These are phyloP conservation scores for Parachaetomium inaequale DNA, from an alignment of 495 filamentous ascomycete genomes.

Conservation along the genomic window DNA sequence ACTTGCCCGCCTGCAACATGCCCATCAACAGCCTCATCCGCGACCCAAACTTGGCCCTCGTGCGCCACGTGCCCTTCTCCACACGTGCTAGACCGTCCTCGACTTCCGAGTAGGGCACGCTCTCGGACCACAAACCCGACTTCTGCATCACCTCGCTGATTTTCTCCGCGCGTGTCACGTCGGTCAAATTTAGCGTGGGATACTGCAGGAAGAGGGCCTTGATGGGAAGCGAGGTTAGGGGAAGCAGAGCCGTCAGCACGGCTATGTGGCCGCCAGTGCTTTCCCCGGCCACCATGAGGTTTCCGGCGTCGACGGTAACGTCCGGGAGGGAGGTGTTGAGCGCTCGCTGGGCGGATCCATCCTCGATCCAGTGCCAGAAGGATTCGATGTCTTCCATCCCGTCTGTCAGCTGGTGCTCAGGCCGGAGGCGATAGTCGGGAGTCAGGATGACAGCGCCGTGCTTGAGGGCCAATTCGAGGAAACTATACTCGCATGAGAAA, in stretches of 20 bases:
- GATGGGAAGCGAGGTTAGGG: neutral
- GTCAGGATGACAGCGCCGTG: neutral
- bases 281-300: slow-evolving; percentile 2
- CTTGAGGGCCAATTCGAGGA: neutral
- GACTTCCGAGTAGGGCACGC: neutral
- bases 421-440: neutral
- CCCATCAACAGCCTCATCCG: slow-evolving; percentile 4
- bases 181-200: neutral
- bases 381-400: neutral
- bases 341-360: neutral
- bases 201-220: slow-evolving; percentile 3
- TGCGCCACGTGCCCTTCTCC: neutral
- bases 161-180: neutral
- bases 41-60: neutral
- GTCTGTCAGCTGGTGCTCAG: neutral
- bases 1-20: neutral
- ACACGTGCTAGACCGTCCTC: neutral
- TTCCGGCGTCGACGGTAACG: neutral
- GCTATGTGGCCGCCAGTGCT: neutral
- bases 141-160: neutral
- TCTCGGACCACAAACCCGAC: neutral
- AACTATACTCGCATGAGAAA: neutral
- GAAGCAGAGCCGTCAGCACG: neutral
- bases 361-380: neutral
- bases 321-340: neutral